phyloP scores from a whole-genome alignment of 2,329 filamentous ascomycete species.

The Aphanoascus verrucosus region DNA sequence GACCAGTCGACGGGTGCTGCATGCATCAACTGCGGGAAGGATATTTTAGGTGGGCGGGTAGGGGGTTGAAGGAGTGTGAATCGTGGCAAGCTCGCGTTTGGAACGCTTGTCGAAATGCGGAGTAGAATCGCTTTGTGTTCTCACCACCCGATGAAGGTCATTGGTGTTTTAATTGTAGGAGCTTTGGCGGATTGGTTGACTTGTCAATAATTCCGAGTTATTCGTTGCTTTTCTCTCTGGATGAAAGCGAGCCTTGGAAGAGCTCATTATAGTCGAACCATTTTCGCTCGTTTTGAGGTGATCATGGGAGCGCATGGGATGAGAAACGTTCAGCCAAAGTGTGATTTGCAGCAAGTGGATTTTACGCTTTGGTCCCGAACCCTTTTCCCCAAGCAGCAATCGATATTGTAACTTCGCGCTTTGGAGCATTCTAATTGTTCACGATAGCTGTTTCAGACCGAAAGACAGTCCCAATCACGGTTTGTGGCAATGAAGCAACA shows the following conservation, averaged over 20 bases:
- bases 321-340: too few relatives aligned
- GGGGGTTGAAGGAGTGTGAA: not conserved
- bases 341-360: too few relatives aligned
- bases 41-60: not conserved
- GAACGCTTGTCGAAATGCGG: conserved; percentile 1
- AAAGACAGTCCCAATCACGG: not conserved
- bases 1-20: not conserved
- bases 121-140: not conserved
- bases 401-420: too few relatives aligned
- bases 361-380: too few relatives aligned
- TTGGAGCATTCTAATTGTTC: too few relatives aligned
- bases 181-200: conserved; percentile 1
- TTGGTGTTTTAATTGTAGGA: not conserved
- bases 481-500: not conserved
- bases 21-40: conserved; percentile 1
- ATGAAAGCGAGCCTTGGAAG: not conserved
- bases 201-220: not conserved
- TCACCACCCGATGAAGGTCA: not conserved
- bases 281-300: not conserved
- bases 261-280: not conserved
- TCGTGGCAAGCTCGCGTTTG: conserved; percentile 9
- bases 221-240: conserved; percentile 3
- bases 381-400: too few relatives aligned
- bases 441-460: not conserved
- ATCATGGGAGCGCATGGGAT: too few relatives aligned